phyloP scores from a whole-genome alignment of 768 basidiomycete species.

The Suillus clintonianus region DNA sequence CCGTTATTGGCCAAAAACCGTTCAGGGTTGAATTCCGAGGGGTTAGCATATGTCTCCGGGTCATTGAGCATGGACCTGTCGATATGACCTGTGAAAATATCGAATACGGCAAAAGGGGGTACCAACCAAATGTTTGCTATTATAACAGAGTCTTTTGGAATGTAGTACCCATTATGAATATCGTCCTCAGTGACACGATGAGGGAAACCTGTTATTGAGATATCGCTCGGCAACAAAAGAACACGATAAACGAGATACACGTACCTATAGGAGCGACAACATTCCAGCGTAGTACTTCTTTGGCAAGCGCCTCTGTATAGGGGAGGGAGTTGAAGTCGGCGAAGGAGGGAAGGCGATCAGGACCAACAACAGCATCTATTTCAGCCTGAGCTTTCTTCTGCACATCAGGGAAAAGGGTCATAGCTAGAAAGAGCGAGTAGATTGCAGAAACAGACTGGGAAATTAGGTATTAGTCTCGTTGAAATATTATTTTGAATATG shows the following conservation, averaged over 20 bases:
- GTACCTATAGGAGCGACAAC: slow-evolving; percentile 40
- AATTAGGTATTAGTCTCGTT: not conserved
- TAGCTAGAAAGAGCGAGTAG: slow-evolving; percentile 2
- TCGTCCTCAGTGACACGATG: slow-evolving; percentile 64
- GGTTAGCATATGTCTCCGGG: slow-evolving; percentile 47
- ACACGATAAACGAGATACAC: slow-evolving; percentile 35
- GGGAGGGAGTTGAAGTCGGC: slow-evolving; percentile 59
- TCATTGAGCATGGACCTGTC: slow-evolving; percentile 35
- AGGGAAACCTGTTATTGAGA: slow-evolving; percentile 27
- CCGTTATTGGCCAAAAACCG: slow-evolving; percentile 48
- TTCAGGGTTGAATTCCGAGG: slow-evolving; percentile 59
- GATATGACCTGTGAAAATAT: not conserved
- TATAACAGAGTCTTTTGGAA: slow-evolving; percentile 47
- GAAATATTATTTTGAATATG: not conserved
- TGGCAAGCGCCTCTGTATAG: slow-evolving; percentile 59
- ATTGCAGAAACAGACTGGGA: slow-evolving; percentile 8
- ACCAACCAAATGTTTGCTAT: slow-evolving; percentile 25
- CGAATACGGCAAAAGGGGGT: slow-evolving; percentile 11
- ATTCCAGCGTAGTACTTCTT: slow-evolving; percentile 55
- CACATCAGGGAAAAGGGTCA: slow-evolving; percentile 37
- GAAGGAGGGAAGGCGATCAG: slow-evolving; percentile 61
- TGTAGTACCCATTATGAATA: slow-evolving; percentile 59
- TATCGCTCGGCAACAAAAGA: slow-evolving; percentile 32
- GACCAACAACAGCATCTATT: slow-evolving; percentile 60
- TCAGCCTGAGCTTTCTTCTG: slow-evolving; percentile 63